Evolutionary conservation across 2,329 filamentous ascomycete genomes (phyloP).

Genomic region (Pseudogymnoascus pannorum): DNA sequence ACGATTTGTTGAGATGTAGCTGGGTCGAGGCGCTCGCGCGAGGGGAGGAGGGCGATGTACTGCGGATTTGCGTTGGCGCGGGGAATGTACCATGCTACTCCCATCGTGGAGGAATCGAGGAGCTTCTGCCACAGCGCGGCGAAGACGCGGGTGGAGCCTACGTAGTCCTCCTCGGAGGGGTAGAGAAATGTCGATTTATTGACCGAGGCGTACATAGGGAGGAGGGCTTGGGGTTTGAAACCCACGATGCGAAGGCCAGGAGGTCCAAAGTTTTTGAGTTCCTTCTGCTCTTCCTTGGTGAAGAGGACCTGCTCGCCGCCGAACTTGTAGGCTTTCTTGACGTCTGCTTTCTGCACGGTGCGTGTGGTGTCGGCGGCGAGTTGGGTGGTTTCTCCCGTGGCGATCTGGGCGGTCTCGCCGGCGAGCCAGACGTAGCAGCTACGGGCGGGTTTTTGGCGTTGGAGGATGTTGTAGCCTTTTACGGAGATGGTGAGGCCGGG

Average conservation of each 20-base stretch:
- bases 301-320: conserved; percentile 87
- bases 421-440: conserved; percentile 84
- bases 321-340: conserved; percentile 92
- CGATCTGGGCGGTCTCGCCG: conserved; percentile 79
- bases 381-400: conserved; percentile 62
- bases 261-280: conserved; percentile 71
- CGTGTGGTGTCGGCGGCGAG: conserved; percentile 71
- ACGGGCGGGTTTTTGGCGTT: conserved; percentile 71
- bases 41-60: conserved; percentile 75
- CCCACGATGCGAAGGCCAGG: conserved; percentile 84
- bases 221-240: conserved; percentile 72
- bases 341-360: conserved; percentile 70
- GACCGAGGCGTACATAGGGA: conserved; percentile 78
- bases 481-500: conserved; percentile 81
- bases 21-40: conserved; percentile 57
- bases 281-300: conserved; percentile 71
- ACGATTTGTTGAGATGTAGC: conserved; percentile 59
- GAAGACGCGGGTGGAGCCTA: conserved; percentile 90
- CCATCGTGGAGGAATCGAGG: conserved; percentile 70
- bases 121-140: conserved; percentile 86
- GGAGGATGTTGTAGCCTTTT: conserved; percentile 85
- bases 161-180: conserved; percentile 80
- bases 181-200: conserved; percentile 90
- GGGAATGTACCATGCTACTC: conserved; percentile 81
- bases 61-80: conserved; percentile 72